Evolutionary conservation across 1,284 basidiomycete species (phyloP).

Genomic region (Rhizoctonia solani): DNA sequence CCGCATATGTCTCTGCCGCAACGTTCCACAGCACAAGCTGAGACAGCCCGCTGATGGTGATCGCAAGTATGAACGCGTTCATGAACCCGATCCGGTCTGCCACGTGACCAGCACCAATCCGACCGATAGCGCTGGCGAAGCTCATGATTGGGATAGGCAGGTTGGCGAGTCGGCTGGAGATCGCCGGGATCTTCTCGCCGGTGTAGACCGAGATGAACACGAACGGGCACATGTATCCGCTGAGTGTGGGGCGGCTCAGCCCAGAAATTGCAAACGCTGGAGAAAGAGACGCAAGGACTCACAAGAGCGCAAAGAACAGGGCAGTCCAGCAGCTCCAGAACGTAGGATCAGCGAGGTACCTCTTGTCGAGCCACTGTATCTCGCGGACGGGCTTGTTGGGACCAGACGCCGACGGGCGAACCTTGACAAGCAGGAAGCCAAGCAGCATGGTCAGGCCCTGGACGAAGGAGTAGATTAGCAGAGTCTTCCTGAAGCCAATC

Average conservation of each 20-base stretch:
- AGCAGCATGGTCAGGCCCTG: slow-evolving; percentile 34
- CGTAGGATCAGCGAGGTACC: slow-evolving; percentile 8
- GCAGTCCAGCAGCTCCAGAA: slow-evolving; percentile 32
- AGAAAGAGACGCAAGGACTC: not conserved
- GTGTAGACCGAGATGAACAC: slow-evolving; percentile 41
- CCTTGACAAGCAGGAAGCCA: slow-evolving; percentile 38
- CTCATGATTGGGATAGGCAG: slow-evolving; percentile 39
- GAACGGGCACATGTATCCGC: slow-evolving; percentile 37
- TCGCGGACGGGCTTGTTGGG: slow-evolving; percentile 35
- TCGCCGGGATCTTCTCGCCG: slow-evolving; percentile 29
- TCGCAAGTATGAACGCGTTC: slow-evolving; percentile 39
- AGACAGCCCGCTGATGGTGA: slow-evolving; percentile 37
- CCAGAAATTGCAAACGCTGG: slow-evolving; percentile 20
- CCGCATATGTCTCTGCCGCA: slow-evolving; percentile 35
- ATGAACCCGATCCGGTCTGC: slow-evolving; percentile 40
- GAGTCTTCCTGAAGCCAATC: slow-evolving; percentile 39
- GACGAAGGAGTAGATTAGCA: slow-evolving; percentile 39
- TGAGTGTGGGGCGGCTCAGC: not conserved
- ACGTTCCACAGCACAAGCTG: slow-evolving; percentile 41
- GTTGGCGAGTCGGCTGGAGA: slow-evolving; percentile 33
- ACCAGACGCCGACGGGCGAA: slow-evolving; percentile 21
- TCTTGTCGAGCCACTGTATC: slow-evolving; percentile 33
- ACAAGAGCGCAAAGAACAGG: slow-evolving; percentile 27
- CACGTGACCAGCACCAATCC: slow-evolving; percentile 36
- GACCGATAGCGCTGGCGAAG: slow-evolving; percentile 38